Evolutionary conservation across 176 grass and related monocot species (phyloP), one percentile per base, ranked within the genome.

Genomic region (Musa acuminata): DNA sequence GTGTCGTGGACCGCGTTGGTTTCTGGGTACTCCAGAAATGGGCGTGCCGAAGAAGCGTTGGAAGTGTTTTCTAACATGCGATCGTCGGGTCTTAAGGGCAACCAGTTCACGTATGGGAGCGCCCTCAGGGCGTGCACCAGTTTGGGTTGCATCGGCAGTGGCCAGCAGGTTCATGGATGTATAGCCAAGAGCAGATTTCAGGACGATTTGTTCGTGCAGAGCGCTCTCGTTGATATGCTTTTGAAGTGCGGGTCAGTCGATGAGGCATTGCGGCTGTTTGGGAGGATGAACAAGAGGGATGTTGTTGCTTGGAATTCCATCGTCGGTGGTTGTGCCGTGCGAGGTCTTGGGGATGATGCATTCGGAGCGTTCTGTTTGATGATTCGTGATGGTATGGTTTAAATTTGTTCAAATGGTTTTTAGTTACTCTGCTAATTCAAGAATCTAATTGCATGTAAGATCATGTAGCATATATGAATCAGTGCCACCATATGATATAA

Each of bases 1-100:
- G 89, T 96, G 66, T 85, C 92, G 8, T 92, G 89, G 92, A 96
- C 87, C 16, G 84, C 87, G 29, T 87, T 89, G 89, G 72, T 96
- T 53, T 96, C 89, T 49, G 84, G 84, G 17, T 96, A 87, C 70
- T 48, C 84, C 25, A 80, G 76, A 82, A 84, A 84, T 59, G 69
- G 78, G 16, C 35, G 51, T 1, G 62, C 84, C 1, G 23, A 11
- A 16, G 87, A 92, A 76, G 92, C 92, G 29, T 73, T 92, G 48
- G 71, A 86, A 27, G 13, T 89, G 8, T 96, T 96, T 53, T 20
- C 54, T 11, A 35, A 70, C 58, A 92, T 96, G 89, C 73, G 43
- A 2, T 24, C 9, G 9, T 85, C 80, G 0, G 84, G 80, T 0
- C 50, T 49, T 20, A 27, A 72, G 67, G 80, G 72, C 3, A 96